Percentiles rank a stretch among this genome's conserved stretches.
Conservation (phyloP, 805 yeast genomes). For the Ogataea allantospora region DNA sequence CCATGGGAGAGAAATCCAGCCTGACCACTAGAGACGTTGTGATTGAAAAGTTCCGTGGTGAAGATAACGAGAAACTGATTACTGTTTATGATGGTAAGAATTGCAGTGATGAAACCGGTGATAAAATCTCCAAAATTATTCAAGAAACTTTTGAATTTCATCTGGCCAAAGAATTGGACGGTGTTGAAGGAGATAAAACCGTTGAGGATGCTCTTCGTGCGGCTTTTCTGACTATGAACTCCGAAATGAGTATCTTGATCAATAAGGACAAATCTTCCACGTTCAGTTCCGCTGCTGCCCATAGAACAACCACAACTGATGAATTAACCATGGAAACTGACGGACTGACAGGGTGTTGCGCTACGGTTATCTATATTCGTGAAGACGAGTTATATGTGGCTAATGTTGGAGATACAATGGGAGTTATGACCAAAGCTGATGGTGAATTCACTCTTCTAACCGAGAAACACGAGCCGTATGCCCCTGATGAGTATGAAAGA, state of each 20-base stretch:
- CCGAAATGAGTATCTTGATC: conserved; percentile 69
- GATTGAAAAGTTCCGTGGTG: conserved; percentile 82
- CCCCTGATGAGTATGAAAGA: conserved; percentile 73
- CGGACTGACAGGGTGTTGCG: conserved; percentile 77
- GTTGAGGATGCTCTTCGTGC: conserved; percentile 77
- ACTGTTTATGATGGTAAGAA: conserved; percentile 85
- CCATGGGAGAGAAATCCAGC: conserved; percentile 63
- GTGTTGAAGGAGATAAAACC: conserved; percentile 40
- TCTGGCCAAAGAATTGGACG: conserved; percentile 64
- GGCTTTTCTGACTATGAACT: conserved; percentile 75
- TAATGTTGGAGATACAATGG: conserved; percentile 88
- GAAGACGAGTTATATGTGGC: conserved; percentile 75
- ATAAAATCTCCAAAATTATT: conserved; percentile 65
- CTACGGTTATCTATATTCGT: conserved; percentile 75
- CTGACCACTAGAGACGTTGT: conserved; percentile 82
- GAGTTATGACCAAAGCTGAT: conserved; percentile 71
- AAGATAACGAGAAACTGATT: conserved; percentile 74
- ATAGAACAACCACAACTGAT: conserved; percentile 46
- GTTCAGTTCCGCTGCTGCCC: conserved; percentile 47
- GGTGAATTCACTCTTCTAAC: conserved; percentile 79
- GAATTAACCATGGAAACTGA: conserved; percentile 66
- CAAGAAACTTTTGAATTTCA: conserved; percentile 68
- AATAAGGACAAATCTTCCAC: conserved; percentile 44
- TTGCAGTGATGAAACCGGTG: conserved; percentile 54
- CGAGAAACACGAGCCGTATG: conserved; percentile 80